phyloP scores from a whole-genome alignment of 495 filamentous ascomycete species.

The Baudoinia panamericana region DNA sequence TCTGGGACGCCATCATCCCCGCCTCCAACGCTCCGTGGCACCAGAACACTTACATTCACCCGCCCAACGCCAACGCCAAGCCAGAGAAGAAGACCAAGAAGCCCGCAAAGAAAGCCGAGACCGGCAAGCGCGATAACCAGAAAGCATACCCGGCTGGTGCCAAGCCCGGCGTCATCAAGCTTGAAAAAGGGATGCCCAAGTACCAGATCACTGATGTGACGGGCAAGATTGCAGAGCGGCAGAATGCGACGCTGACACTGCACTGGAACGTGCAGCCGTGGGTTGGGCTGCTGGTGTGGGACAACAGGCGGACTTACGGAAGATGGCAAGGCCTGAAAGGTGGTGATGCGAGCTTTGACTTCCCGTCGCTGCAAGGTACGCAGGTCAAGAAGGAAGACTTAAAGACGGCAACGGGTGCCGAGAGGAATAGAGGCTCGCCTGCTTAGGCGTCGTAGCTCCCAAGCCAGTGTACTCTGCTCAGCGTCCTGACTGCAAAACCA shows the following conservation, averaged over 20 bases:
- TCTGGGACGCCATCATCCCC: conserved; percentile 91
- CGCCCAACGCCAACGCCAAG: conserved; percentile 22
- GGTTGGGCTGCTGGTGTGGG: conserved; percentile 81
- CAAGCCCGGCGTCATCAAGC: conserved; percentile 48
- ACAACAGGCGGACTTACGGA: conserved; percentile 44
- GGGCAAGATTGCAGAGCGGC: conserved; percentile 52
- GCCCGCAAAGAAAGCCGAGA: conserved; percentile 1
- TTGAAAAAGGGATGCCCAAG: conserved; percentile 74
- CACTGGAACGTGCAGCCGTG: conserved; percentile 97
- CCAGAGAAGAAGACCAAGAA: conserved; percentile 8
- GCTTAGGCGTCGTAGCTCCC: no score
- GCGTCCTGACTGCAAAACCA: no score
- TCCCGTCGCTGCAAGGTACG: conserved; percentile 58
- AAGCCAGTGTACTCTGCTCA: no score
- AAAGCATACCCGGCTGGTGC: conserved; percentile 15
- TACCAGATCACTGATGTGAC: conserved; percentile 86
- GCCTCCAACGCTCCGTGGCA: conserved; percentile 42
- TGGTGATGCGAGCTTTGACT: conserved; percentile 56
- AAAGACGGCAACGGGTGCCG: conserved; percentile 28
- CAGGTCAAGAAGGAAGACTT: conserved; percentile 32
- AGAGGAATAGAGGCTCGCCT: conserved; percentile 29
- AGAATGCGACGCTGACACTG: conserved; percentile 63
- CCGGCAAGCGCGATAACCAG: not conserved
- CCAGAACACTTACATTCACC: conserved; percentile 37
- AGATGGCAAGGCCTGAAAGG: conserved; percentile 48